Base-by-base conservation (phyloP, 108 stramenopile genomes). In the Cyclotella kingstonii region DNA sequence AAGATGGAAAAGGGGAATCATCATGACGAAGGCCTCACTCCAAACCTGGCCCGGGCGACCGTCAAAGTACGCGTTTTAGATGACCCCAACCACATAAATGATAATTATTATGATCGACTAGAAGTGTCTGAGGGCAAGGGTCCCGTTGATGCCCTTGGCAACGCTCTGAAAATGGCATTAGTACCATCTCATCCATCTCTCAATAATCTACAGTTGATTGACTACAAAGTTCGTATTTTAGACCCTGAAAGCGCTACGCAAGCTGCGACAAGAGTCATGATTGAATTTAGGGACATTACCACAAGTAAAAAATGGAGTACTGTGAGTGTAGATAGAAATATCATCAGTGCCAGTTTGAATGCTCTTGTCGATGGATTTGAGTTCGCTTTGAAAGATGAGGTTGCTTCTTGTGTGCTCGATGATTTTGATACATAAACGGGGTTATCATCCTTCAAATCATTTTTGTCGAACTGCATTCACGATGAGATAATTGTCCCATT, bases 191-290 rank as follows among this genome's bases (percentile, higher is more conserved):
- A 93, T 54, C 94, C 96, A 1, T 57, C 36, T 22, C 64, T 97
- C 26, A 42, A 78, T 10, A 57, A 68, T 27, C 73, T 97, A 1
- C 82, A 86, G 49, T 67, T 97, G 33, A 75, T 86, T 9, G 96
- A 97, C 64, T 97, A 97, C 87, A 95, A 95, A 79, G 96, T 97
- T 15, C 89, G 94, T 25, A 97, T 97, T 55, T 60, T 97, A 31
- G 94, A 97, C 64, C 92, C 89, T 0, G 81, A 78, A 46, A 80
- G 84, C 18, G 93, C 91, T 6, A 95, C 96, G 14, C 63, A 54
- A 19, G 94, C 96, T 22, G 92, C 90, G 12, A 95, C 94, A 7
- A 79, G 96, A 30, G 94, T 97, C 36, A 75, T 94, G 90, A 93
- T 94, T 64, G 91, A 94, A 57, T 89, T 90, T 68, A 54, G 67